Base-by-base conservation (phyloP, 2,329 filamentous ascomycete species). In the Xylaria sp. region DNA sequence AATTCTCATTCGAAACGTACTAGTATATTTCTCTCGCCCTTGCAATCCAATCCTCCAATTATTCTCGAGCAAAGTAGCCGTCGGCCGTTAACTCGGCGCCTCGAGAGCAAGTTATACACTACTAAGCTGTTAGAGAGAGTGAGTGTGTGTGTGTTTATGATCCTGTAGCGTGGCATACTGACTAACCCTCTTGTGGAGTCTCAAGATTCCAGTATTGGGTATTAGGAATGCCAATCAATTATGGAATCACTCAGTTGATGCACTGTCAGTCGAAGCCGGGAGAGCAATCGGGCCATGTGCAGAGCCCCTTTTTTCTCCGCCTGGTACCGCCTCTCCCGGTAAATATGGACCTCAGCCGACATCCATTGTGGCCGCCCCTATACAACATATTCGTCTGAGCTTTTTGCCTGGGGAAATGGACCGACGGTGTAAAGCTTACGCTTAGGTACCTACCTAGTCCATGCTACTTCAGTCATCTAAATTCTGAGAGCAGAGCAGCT, bases 1-100 rank as follows among this genome's bases (percentile, higher is more conserved):
- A 33, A 51, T 15, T 33, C 27, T 65, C 38, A 61, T 57, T 36
- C 58, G 57, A 61, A 65, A 65, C 63, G 38, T 65, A 51, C 63
- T 65, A 59, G 22, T n/a, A 29, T 51, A n/a, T 31, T 31, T 20
- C 27, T 22, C 29, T 15, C 27, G 38, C 20, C 54, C n/a, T 38
- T 13, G 27, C 7, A 42, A 55, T 10, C n/a, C 17, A 29, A 33
- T 42, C 53, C 53, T 42, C 53, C 36, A 56, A 50, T 49, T 33
- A 63, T n/a, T 47, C 17, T 25, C 4, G 13, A 25, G 42, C 2
- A 55, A 27, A 29, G 22, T 10, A 39, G 11, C 11, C 20, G 36
- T 55, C 53, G 53, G 53, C 53, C 53, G 25, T 44, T 55, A 17
- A 27, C 53, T 55, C 53, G 53, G 53, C 25, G 53, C n/a, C 53